phyloP scores from a whole-genome alignment of 2,329 filamentous ascomycete genomes.

The Huntiella moniliformis region DNA sequence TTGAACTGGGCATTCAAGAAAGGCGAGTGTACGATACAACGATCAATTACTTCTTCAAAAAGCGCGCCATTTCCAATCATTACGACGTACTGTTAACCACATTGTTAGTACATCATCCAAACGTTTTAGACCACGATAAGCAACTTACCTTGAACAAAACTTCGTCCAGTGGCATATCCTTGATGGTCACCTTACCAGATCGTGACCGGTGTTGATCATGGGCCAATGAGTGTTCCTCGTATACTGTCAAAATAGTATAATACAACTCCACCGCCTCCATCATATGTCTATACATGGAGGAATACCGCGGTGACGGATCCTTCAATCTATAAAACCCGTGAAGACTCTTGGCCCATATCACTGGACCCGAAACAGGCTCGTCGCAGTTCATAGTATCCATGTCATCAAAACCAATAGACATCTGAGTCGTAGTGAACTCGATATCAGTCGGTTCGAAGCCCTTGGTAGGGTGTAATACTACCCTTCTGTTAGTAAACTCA shows the following conservation, averaged over 20 bases:
- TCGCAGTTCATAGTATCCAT: conserved; percentile 2
- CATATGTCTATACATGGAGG: conserved; percentile 37
- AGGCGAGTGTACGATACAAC: conserved; percentile 28
- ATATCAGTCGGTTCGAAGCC: conserved; percentile 21
- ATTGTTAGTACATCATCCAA: background rate
- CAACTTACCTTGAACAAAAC: conserved; percentile 19
- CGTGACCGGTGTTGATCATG: conserved; percentile 17
- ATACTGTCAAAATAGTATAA: conserved; percentile 41
- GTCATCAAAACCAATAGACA: conserved; percentile 31
- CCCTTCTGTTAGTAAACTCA: background rate
- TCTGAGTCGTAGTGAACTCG: conserved; percentile 29
- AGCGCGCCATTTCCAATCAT: conserved; percentile 33
- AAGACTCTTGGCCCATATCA: conserved; percentile 46
- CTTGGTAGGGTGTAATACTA: conserved; percentile 7
- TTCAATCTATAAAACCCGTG: conserved; percentile 50
- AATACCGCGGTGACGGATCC: conserved; percentile 37
- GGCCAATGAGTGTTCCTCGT: conserved; percentile 22
- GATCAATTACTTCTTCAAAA: conserved; percentile 27
- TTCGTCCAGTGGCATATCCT: conserved; percentile 18
- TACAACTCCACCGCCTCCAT: conserved; percentile 44
- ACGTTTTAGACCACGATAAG: background rate
- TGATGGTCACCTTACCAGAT: conserved; percentile 15
- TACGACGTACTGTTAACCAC: conserved; percentile 28
- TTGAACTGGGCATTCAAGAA: conserved; percentile 35
- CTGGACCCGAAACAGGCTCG: conserved; percentile 24